Percentiles rank a stretch among this genome's conserved stretches.
Evolutionary conservation across 768 basidiomycete genomes (phyloP).

Genomic region (Sutorius australiensis): DNA sequence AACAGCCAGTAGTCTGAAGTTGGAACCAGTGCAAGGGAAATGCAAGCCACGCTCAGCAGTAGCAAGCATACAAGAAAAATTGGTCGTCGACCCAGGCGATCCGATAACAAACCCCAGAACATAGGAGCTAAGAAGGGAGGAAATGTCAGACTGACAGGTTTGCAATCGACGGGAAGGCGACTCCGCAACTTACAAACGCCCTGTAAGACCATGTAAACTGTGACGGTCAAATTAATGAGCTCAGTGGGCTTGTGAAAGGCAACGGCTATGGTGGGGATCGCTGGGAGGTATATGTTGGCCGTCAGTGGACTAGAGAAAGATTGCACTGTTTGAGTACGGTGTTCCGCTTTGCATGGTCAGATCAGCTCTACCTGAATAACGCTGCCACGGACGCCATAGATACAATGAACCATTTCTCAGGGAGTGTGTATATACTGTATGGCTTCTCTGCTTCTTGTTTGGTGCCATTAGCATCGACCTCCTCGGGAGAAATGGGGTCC

Average conservation of each 20-base stretch:
- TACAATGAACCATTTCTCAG: slow-evolving; percentile 71
- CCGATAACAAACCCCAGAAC: slow-evolving; percentile 61
- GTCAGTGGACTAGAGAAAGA: slow-evolving; percentile 53
- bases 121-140: slow-evolving; percentile 45
- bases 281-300: slow-evolving; percentile 76
- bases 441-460: slow-evolving; percentile 11
- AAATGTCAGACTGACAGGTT: neutral
- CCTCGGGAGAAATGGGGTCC: neutral
- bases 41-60: slow-evolving; percentile 61
- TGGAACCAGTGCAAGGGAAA: slow-evolving; percentile 55
- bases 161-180: neutral
- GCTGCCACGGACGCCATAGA: slow-evolving; percentile 56
- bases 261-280: slow-evolving; percentile 61
- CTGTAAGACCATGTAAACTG: slow-evolving; percentile 53
- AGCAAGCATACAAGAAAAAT: slow-evolving; percentile 61
- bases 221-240: slow-evolving; percentile 75
- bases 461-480: neutral
- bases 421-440: slow-evolving; percentile 48
- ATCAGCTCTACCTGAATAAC: slow-evolving; percentile 50
- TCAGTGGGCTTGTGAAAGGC: slow-evolving; percentile 63
- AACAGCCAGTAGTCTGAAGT: slow-evolving; percentile 71
- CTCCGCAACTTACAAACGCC: slow-evolving; percentile 37
- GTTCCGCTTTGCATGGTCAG: neutral
- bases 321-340: neutral
- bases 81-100: slow-evolving; percentile 59